Base-by-base conservation (phyloP, 2,329 filamentous ascomycete species). In the Exophiala phaeomuriformis region DNA sequence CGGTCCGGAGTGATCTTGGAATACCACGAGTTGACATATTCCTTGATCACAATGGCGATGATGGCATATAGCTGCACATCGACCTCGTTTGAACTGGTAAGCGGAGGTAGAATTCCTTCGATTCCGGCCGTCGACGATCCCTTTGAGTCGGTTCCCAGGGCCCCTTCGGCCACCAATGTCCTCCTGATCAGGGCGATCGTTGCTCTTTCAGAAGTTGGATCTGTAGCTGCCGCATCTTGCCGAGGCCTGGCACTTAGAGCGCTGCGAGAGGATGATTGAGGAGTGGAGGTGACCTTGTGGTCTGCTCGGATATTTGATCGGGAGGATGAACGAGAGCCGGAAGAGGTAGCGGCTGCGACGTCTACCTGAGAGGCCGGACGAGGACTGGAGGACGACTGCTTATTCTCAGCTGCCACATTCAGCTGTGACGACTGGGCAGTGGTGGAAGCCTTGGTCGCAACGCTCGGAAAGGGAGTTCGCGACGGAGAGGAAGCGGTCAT, bases 1-100 rank as follows among this genome's bases (percentile, higher is more conserved):
- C 90, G 86, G 70, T 98, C 91, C 2, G 89, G 82, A 1, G 91
- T 96, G 68, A 98, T 93, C 69, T 85, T 91, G 60, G 77, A 78
- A 74, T 98, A 98, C 93, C 93, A 98, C 32, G 82, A 83, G 68
- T 93, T 85, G 36, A 98, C 86, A 68, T 90, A 95, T 60, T 96
- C 90, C 65, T 87, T 84, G 64, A 96, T 77, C 57, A 97, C 83
- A 55, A 97, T 86, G 49, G 93, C 87, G 56, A 98, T 83, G 56
- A 97, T 80, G 30, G 88, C 91, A 68, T 97, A 98, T 3, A 98
- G 79, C 71, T 98, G 87, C 52, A 94, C 74, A 69, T 98, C 93
- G 55, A 97, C 82, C 63, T 94, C 89, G 69, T 95, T 95, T 48
- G 89, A 90, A 73, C 90, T 95, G 46, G 91, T 97, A 65, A 98